These are phyloP conservation scores for Groenewaldozyma auringiensis DNA, from an alignment of 1,139 yeast species.

Conservation along the genomic window DNA sequence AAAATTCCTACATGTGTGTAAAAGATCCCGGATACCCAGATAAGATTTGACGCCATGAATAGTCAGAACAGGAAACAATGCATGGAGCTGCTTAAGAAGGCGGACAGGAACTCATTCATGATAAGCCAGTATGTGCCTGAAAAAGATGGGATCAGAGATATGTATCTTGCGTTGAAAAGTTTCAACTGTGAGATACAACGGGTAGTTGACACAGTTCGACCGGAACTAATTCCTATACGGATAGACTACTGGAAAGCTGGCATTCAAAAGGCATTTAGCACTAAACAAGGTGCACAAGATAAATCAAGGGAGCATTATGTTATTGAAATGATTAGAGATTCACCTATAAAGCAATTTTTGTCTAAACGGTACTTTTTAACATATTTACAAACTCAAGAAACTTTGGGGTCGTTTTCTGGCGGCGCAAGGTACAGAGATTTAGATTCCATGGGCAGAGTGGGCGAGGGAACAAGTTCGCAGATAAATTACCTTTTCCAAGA, in stretches of 20 bases:
- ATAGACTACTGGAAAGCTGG: constrained; percentile 35
- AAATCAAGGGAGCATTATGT: constrained; percentile 3
- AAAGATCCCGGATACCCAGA: too few species aligned
- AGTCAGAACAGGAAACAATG: too few species aligned
- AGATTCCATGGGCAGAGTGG: constrained; percentile 63
- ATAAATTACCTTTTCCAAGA: constrained; percentile 63
- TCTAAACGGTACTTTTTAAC: constrained; percentile 51
- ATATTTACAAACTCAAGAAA: constrained; percentile 53
- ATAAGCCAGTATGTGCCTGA: constrained; percentile 61
- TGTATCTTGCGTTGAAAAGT: constrained; percentile 60
- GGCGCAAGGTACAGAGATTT: constrained; percentile 40
- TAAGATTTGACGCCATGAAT: too few species aligned
- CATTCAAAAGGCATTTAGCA: constrained; percentile 27
- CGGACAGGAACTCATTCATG: constrained; percentile 60
- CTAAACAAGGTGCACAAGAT: constrained; percentile 8
- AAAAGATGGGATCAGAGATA: constrained; percentile 48
- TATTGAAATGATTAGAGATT: constrained; percentile 18
- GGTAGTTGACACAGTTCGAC: constrained; percentile 44
- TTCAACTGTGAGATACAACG: constrained; percentile 63
- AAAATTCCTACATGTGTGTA: too few species aligned
- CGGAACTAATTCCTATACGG: constrained; percentile 32
- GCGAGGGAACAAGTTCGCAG: constrained; percentile 76
- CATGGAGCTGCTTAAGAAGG: constrained; percentile 32
- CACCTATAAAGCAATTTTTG: constrained; percentile 26
- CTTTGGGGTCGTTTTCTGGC: constrained; percentile 34